phyloP scores from a whole-genome alignment of 371 early-diverging fungal genomes.

The Circinella umbellata region DNA sequence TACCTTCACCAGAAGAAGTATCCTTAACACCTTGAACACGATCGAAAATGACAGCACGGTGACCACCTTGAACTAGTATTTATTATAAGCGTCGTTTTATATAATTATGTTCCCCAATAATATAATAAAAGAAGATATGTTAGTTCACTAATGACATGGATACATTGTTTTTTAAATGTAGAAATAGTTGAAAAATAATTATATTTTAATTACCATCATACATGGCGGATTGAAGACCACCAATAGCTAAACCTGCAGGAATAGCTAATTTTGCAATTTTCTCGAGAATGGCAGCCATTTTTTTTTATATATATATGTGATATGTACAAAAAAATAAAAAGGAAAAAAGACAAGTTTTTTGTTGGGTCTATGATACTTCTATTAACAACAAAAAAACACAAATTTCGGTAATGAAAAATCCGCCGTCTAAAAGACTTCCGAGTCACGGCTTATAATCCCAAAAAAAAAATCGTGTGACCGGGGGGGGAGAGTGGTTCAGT shows the following conservation, averaged over 20 bases:
- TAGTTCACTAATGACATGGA: too few species aligned
- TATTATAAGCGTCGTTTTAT: neutral
- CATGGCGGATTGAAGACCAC: constrained; percentile 82
- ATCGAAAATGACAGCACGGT: constrained; percentile 97
- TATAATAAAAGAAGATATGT: too few species aligned
- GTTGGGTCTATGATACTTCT: too few species aligned
- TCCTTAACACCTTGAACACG: constrained; percentile 91
- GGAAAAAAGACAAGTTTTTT: too few species aligned
- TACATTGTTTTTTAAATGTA: too few species aligned
- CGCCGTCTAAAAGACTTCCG: neutral
- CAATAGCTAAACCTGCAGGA: constrained; percentile 68
- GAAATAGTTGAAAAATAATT: neutral
- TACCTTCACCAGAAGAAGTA: constrained; percentile 88
- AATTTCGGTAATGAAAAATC: neutral
- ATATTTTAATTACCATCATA: constrained; percentile 82
- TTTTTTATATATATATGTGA: neutral
- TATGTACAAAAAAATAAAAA: too few species aligned
- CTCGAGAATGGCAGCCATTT: constrained; percentile 55
- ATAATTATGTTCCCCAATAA: neutral
- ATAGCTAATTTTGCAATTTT: constrained; percentile 70
- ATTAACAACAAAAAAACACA: constrained; percentile 6
- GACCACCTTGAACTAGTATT: constrained; percentile 89
- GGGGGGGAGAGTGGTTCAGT: neutral
- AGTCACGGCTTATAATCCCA: neutral
- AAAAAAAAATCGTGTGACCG: neutral